A percentile compares a stretch with the other conserved stretches of the same genome.
These are phyloP conservation scores for Oryza nivara DNA, from an alignment of 176 grass and related monocot species.

Conservation along the genomic window DNA sequence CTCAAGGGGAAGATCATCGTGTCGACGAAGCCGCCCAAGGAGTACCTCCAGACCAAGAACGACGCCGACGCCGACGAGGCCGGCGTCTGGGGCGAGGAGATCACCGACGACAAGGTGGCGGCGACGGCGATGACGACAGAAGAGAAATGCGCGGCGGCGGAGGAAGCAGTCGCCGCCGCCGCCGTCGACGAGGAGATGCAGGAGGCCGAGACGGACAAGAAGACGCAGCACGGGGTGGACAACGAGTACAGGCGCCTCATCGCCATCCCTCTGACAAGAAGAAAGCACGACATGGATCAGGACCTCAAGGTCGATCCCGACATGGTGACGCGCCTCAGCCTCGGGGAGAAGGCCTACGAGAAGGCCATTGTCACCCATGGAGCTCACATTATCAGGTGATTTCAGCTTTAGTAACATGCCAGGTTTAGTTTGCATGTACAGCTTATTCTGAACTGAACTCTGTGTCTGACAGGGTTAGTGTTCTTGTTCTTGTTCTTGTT, in stretches of 20 bases:
- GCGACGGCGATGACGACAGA: neutral
- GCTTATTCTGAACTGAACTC: neutral
- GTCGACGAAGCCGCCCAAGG: constrained; percentile 79
- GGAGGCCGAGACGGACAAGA: constrained; percentile 45
- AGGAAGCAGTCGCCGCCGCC: constrained; percentile 22
- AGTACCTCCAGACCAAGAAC: constrained; percentile 62
- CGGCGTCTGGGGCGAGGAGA: constrained; percentile 66
- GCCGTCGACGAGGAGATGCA: constrained; percentile 29
- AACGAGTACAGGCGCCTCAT: constrained; percentile 69
- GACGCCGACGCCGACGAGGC: constrained; percentile 14
- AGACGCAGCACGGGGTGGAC: constrained; percentile 27
- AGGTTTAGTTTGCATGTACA: neutral
- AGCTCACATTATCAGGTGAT: constrained; percentile 60
- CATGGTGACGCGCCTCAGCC: constrained; percentile 56
- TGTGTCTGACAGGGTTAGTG: neutral
- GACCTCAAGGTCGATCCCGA: constrained; percentile 58
- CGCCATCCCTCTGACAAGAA: constrained; percentile 58
- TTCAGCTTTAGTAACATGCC: neutral
- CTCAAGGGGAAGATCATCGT: constrained; percentile 72
- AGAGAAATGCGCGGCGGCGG: neutral
- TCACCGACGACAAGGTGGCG: constrained; percentile 38
- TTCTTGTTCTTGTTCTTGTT: neutral
- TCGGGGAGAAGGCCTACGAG: constrained; percentile 69
- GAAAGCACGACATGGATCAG: constrained; percentile 64
- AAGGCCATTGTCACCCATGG: constrained; percentile 62